phyloP scores from a whole-genome alignment of 2,329 filamentous ascomycete species.

The Ceratocystis diversiconidia region DNA sequence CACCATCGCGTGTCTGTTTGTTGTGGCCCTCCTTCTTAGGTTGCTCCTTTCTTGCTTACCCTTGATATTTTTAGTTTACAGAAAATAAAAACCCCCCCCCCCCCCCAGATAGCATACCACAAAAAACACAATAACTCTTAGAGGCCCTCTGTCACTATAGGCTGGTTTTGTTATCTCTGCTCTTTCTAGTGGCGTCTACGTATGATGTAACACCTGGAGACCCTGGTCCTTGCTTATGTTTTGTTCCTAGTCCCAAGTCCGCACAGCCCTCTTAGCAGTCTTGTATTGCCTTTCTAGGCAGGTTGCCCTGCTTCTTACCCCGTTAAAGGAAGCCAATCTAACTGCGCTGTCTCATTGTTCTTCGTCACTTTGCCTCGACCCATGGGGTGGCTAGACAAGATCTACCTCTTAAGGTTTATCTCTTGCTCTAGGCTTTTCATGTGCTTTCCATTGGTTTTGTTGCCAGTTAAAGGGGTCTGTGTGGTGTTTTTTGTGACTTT shows the following conservation, averaged over 20 bases:
- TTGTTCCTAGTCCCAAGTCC: neutral
- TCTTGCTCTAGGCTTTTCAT: neutral
- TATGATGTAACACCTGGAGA: neutral
- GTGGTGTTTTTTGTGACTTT: neutral
- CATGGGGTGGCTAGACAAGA: neutral
- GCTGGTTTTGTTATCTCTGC: neutral
- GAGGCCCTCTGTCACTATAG: neutral
- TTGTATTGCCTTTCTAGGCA: neutral
- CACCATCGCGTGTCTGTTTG: neutral
- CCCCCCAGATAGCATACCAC: neutral
- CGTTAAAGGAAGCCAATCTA: too few relatives aligned
- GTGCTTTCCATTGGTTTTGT: neutral
- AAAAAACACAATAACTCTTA: neutral
- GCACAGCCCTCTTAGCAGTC: neutral
- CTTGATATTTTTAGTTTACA: slow-evolving; percentile 7
- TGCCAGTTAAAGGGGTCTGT: neutral
- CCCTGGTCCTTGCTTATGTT: neutral
- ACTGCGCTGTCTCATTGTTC: too few relatives aligned
- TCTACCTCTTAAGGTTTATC: neutral
- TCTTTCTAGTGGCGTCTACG: neutral
- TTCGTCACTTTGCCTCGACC: neutral
- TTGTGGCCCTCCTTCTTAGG: neutral
- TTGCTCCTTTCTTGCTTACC: slow-evolving; percentile 4
- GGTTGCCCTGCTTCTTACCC: neutral
- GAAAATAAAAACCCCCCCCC: slow-evolving; percentile 4